A percentile compares a stretch with the other conserved stretches of the same genome.
These are phyloP conservation scores for Mucor circinelloides DNA, from an alignment of 371 early-diverging fungal genomes.

Conservation along the genomic window DNA sequence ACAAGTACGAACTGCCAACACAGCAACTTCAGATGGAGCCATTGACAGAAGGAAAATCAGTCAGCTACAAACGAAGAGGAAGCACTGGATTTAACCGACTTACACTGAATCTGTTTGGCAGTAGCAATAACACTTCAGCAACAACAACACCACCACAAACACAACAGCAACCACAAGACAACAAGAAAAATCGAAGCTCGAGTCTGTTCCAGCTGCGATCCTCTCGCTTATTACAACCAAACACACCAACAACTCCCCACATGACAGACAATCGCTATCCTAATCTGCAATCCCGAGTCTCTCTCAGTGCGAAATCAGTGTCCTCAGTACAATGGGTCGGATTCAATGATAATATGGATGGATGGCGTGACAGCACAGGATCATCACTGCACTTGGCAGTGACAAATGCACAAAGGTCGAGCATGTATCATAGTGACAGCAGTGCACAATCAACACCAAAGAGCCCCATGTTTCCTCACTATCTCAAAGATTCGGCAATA, in stretches of 20 bases:
- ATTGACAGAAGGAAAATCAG: background rate
- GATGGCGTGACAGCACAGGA: conserved; percentile 19
- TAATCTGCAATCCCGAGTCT: conserved; percentile 12
- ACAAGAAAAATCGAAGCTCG: conserved; percentile 17
- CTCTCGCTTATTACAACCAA: conserved; percentile 21
- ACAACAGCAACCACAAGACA: background rate
- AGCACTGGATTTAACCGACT: conserved; percentile 23
- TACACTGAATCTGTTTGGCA: conserved; percentile 26
- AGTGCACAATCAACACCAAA: conserved; percentile 17
- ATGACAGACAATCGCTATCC: background rate
- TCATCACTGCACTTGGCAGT: conserved; percentile 32
- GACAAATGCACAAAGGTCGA: conserved; percentile 31
- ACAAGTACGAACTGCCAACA: background rate
- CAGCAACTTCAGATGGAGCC: background rate
- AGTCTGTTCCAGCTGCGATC: conserved; percentile 19
- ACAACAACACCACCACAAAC: background rate
- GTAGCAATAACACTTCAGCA: background rate
- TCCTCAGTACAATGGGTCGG: conserved; percentile 44
- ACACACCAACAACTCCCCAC: conserved; percentile 5
- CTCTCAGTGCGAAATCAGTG: conserved; percentile 34
- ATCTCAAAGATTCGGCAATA: conserved; percentile 6
- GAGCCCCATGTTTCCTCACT: conserved; percentile 19
- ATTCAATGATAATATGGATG: conserved; percentile 44
- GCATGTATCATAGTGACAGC: conserved; percentile 14
- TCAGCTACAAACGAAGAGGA: conserved; percentile 9